Evolutionary conservation across 2,329 filamentous ascomycete genomes (phyloP).

Genomic region (Scedosporium minutisporum): DNA sequence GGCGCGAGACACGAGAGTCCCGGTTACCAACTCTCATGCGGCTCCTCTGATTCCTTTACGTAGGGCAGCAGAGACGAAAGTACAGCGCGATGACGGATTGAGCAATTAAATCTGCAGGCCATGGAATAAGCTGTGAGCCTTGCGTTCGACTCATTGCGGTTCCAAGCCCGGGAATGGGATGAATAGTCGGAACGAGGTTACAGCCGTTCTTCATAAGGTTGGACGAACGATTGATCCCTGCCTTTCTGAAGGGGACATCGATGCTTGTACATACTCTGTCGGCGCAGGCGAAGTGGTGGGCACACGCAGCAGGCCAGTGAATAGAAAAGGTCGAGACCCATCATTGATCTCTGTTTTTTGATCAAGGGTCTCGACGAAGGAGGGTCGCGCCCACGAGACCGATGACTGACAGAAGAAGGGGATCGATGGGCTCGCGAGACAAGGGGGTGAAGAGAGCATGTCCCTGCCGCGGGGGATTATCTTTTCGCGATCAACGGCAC

Average conservation of each 20-base stretch:
- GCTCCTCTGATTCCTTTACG: neutral
- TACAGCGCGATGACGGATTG: neutral
- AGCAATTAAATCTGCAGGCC: neutral
- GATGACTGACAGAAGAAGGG: neutral
- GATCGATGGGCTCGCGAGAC: neutral
- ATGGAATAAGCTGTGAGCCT: neutral
- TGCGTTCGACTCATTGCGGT: neutral
- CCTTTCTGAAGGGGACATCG: neutral
- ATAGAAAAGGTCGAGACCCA: neutral
- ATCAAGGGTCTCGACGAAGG: neutral
- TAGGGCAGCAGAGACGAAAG: too few relatives aligned
- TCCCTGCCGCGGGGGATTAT: neutral
- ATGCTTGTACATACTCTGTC: neutral
- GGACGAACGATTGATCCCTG: neutral
- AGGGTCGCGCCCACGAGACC: neutral
- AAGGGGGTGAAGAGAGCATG: neutral
- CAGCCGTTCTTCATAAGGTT: neutral
- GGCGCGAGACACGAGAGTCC: neutral
- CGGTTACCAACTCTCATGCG: neutral
- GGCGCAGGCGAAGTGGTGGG: neutral
- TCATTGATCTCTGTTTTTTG: neutral
- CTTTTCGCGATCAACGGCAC: neutral
- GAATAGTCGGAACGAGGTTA: neutral
- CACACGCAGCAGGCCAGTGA: neutral
- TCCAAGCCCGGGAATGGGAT: neutral